Conservation (phyloP, 495 filamentous ascomycete genomes). For the Talaromyces ruber region DNA sequence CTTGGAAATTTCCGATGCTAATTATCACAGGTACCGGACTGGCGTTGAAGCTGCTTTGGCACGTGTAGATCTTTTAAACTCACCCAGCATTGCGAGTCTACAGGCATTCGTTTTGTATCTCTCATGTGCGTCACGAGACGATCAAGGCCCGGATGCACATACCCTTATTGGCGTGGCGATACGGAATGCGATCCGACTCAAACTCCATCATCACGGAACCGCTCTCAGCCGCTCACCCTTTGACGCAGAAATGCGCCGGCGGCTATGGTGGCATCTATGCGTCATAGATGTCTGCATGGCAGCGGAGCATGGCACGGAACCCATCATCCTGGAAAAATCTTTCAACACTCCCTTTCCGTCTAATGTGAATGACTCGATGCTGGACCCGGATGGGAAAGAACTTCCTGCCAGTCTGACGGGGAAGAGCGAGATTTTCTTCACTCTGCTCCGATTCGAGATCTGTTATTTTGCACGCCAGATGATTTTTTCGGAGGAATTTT, state of each 20-base stretch:
- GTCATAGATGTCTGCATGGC: neutral
- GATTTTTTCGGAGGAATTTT: neutral
- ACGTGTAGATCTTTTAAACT: neutral
- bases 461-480: neutral
- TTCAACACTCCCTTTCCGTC: neutral
- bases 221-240: conserved; percentile 33
- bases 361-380: neutral
- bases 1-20: neutral
- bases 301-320: neutral
- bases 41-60: neutral
- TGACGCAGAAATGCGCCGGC: conserved; percentile 63
- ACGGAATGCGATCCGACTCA: neutral
- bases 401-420: neutral
- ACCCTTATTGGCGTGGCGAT: neutral
- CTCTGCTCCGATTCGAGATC: neutral
- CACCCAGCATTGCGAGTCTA: neutral
- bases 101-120: neutral
- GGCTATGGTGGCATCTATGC: conserved; percentile 57
- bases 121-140: neutral
- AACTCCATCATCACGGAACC: neutral
- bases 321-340: neutral
- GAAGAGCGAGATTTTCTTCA: neutral
- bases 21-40: neutral
- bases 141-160: neutral
- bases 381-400: neutral